Base-by-base conservation (phyloP, 306 rosid genomes). In the Pachyrhizus erosus region DNA sequence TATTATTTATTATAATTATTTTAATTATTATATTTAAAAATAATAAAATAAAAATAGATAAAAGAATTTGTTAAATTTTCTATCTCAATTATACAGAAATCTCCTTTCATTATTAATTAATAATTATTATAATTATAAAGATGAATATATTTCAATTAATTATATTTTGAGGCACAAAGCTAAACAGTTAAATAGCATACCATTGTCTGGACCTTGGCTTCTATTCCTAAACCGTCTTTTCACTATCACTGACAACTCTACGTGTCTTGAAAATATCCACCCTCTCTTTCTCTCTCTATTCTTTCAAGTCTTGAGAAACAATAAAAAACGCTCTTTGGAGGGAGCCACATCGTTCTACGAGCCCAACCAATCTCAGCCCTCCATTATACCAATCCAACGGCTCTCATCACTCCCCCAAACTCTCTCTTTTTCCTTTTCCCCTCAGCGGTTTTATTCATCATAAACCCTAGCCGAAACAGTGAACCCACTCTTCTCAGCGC, bases 401-500 rank as follows among this genome's bases (percentile, higher is more conserved):
- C 2, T 70, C 31, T 0, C 33, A 0, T 80, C 26, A 85, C 82
- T 90, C 87, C 2, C 0, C 9, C 1, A 81, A 89, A 85, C 80
- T 83, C 29, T 23, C 27, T 49, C 39, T 42, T 78, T 14, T 20
- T 73, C 31, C 17, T 24, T 34, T 33, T 84, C 23, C 40, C 45
- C 76, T 49, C 76, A 23, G 88, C 87, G 90, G 92, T 82, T 88
- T 93, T 86, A 79, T n/a, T n/a, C n/a, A 85, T 88, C 90, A 93
- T 91, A 94, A 94, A 94, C 98, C 98, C 98, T 94, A 94, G 95
- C 95, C 93, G 89, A 75, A 66, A 67, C 79, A 64, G 20, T 67
- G 49, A 48, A 18, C 75, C 3, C 68, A 65, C 45, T 18, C 40
- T 4, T 8, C 64, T 21, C 7, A 11, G 49, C 68, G 76, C 69